Evolutionary conservation across 768 basidiomycete species (phyloP).

Genomic region (Lactarius hatsudake): DNA sequence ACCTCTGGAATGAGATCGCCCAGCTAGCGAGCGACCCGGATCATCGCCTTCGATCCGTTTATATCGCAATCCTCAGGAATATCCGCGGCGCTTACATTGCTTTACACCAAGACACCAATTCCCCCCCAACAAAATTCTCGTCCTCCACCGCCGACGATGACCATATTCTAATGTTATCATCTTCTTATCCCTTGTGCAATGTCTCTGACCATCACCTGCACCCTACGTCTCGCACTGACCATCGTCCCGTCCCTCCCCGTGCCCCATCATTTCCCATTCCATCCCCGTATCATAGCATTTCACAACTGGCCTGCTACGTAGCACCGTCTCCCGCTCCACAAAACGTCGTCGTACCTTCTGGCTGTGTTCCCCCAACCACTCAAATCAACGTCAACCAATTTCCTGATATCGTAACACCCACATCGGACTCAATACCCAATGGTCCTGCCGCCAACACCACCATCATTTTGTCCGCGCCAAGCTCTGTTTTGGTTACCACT

Average conservation of each 20-base stretch:
- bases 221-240: no score
- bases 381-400: background rate
- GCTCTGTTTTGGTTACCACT: background rate
- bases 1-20: conserved; percentile 11
- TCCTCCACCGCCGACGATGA: background rate
- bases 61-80: background rate
- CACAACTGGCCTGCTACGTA: background rate
- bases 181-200: background rate
- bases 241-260: no score
- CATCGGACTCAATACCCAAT: background rate
- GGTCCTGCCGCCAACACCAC: background rate
- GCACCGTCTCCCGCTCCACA: background rate
- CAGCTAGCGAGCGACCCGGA: background rate
- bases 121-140: background rate
- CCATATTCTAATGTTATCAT: background rate
- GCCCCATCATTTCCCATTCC: no score
- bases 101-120: background rate
- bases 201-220: no score
- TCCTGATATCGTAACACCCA: background rate
- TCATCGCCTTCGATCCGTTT: background rate
- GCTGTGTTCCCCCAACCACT: background rate
- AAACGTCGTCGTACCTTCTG: background rate
- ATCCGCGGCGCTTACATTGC: background rate
- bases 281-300: no score
- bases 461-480: background rate